Conservation (phyloP, 2,329 filamentous ascomycete genomes). For the Fusarium pilosicola region DNA sequence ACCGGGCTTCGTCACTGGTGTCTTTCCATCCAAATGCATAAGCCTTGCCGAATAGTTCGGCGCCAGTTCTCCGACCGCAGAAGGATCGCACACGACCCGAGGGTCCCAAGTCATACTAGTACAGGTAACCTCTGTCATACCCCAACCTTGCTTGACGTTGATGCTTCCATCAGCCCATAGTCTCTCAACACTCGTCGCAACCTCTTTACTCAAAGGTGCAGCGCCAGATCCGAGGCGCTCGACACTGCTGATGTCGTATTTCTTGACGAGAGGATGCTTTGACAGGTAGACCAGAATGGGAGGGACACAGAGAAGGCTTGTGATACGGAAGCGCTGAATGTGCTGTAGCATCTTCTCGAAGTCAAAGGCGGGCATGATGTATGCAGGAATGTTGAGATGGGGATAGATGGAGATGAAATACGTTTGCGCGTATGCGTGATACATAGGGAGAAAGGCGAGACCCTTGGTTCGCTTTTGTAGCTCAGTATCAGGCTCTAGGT, state of each 20-base stretch:
- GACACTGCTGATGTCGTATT: constrained; percentile 76
- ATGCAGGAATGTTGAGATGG: constrained; percentile 68
- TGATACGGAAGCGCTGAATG: constrained; percentile 75
- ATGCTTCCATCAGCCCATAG: constrained; percentile 54
- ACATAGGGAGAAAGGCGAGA: constrained; percentile 80
- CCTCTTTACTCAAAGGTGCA: constrained; percentile 70
- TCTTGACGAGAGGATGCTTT: constrained; percentile 72
- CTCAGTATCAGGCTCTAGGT: constrained; percentile 59
- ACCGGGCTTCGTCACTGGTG: constrained; percentile 56
- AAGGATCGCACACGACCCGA: constrained; percentile 54
- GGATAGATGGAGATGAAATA: constrained; percentile 70
- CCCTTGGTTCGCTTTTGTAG: constrained; percentile 51
- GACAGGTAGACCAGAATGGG: constrained; percentile 78
- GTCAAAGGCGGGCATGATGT: constrained; percentile 82
- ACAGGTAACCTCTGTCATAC: constrained; percentile 87
- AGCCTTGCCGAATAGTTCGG: constrained; percentile 65
- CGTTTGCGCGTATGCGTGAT: constrained; percentile 78
- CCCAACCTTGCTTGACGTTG: constrained; percentile 75
- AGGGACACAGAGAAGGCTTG: constrained; percentile 73
- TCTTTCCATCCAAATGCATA: constrained; percentile 65
- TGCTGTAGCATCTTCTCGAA: constrained; percentile 76
- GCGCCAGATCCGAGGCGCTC: constrained; percentile 70
- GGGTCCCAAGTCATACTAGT: constrained; percentile 73
- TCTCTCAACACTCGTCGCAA: constrained; percentile 59
- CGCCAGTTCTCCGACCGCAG: constrained; percentile 49